phyloP scores from a whole-genome alignment of 371 early-diverging fungal genomes.

The Circinella umbellata region DNA sequence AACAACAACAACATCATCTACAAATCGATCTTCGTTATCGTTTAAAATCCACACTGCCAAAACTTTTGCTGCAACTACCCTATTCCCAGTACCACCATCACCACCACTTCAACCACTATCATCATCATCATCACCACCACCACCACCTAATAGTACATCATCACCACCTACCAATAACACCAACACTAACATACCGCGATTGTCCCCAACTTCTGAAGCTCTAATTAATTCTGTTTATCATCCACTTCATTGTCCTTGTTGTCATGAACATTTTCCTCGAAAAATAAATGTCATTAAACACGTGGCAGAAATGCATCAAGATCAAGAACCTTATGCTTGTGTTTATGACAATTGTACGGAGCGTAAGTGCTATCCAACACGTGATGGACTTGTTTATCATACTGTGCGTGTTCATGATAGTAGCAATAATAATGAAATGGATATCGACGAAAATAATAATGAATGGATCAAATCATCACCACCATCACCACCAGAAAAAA shows the following conservation, averaged over 20 bases:
- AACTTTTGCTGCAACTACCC: not conserved
- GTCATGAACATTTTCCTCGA: not conserved
- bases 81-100: not conserved
- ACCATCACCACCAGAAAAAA: too few species aligned
- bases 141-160: not conserved
- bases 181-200: not conserved
- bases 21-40: not conserved
- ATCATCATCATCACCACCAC: too few species aligned
- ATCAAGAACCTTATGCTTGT: conserved; percentile 6
- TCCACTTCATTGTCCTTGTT: conserved; percentile 7
- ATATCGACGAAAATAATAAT: not conserved
- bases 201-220: not conserved
- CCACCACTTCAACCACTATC: not conserved
- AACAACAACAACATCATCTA: not conserved
- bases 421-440: not conserved
- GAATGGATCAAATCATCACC: too few species aligned
- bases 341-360: not conserved
- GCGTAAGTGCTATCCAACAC: not conserved
- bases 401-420: not conserved
- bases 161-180: not conserved
- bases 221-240: conserved; percentile 1
- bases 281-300: not conserved
- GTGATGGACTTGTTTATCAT: conserved; percentile 2
- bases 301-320: conserved; percentile 4
- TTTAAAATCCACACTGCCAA: conserved; percentile 3